Evolutionary conservation across 805 yeast genomes (phyloP).

Genomic region (Ogataea methylovora): DNA sequence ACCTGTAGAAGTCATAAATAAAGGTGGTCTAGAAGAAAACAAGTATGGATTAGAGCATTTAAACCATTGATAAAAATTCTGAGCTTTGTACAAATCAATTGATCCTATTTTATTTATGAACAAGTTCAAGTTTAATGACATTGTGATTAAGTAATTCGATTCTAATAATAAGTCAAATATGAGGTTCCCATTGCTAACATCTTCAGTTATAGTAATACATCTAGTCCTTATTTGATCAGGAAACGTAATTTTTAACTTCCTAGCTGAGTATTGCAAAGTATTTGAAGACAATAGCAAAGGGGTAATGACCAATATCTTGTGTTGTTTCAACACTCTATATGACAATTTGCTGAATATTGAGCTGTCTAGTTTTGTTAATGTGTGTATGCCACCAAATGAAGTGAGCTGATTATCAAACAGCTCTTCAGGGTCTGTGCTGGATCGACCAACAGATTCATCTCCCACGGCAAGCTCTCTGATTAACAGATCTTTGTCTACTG

Average conservation of each 20-base stretch:
- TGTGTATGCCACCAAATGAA: constrained; percentile 12
- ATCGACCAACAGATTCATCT: background rate
- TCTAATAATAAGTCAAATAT: constrained; percentile 50
- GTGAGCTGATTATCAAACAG: constrained; percentile 8
- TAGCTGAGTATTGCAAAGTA: constrained; percentile 25
- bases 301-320: constrained; percentile 24
- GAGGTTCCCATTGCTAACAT: constrained; percentile 21
- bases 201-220: constrained; percentile 31
- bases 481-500: background rate
- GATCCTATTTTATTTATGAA: constrained; percentile 24
- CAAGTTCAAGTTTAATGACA: constrained; percentile 33
- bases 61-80: constrained; percentile 50
- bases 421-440: background rate
- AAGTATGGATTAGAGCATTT: constrained; percentile 61
- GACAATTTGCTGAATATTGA: constrained; percentile 23
- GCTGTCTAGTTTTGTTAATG: constrained; percentile 4
- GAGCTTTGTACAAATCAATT: constrained; percentile 1
- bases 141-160: constrained; percentile 43
- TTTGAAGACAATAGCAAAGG: constrained; percentile 35
- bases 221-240: constrained; percentile 29
- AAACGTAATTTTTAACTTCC: constrained; percentile 29
- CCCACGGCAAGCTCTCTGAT: background rate
- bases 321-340: constrained; percentile 25
- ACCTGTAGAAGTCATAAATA: constrained; percentile 33
- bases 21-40: constrained; percentile 51